These are phyloP conservation scores for Aegilops longissima DNA, from an alignment of 176 grass and related monocot species.

Conservation along the genomic window DNA sequence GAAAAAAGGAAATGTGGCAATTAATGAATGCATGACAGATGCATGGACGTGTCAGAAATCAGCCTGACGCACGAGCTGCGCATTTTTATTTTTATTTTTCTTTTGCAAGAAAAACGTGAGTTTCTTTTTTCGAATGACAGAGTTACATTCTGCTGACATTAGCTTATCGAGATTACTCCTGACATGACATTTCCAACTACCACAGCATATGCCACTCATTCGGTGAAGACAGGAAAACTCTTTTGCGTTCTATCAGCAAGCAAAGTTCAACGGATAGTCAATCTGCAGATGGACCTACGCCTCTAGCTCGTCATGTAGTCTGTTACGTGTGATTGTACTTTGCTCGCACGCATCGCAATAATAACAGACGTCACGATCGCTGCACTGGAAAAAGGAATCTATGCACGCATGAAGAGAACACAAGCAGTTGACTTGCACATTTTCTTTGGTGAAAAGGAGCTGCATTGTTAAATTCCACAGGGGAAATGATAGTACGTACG, in stretches of 20 bases:
- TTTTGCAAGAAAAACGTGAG: too few species aligned
- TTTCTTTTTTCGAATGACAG: too few species aligned
- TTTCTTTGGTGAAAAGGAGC: neutral
- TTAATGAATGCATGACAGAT: too few species aligned
- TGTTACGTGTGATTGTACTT: neutral
- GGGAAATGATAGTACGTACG: neutral
- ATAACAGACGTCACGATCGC: neutral
- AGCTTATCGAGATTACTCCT: too few species aligned
- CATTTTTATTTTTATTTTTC: too few species aligned
- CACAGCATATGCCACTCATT: neutral
- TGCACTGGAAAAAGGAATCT: constrained; percentile 9
- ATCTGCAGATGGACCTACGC: neutral
- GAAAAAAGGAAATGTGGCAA: too few species aligned
- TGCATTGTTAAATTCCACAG: neutral
- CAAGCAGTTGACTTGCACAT: neutral
- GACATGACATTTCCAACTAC: neutral
- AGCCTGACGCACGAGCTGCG: too few species aligned
- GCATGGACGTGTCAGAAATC: too few species aligned
- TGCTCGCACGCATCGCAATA: neutral
- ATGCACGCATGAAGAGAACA: neutral
- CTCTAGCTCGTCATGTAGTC: neutral
- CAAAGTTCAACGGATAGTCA: constrained; percentile 14
- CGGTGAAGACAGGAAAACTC: neutral
- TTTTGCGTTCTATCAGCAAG: neutral
- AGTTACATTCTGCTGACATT: too few species aligned